Evolutionary conservation across 2,329 filamentous ascomycete species (phyloP).

Genomic region (Talaromyces marneffei): DNA sequence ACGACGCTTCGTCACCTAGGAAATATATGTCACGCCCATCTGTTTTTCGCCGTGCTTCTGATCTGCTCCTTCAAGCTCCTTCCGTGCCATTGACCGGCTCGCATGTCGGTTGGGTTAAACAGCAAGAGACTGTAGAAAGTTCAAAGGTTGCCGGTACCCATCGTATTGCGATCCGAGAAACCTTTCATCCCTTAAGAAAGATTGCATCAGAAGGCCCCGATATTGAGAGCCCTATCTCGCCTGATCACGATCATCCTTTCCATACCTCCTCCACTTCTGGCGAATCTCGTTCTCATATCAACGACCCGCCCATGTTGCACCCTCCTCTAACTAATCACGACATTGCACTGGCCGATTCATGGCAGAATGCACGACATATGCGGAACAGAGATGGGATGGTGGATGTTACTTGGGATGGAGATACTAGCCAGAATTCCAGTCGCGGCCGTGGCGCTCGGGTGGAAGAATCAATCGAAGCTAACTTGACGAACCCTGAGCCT

Average conservation of each 20-base stretch:
- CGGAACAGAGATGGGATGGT: constrained; percentile 22
- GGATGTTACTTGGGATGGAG: constrained; percentile 21
- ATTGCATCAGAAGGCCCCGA: constrained; percentile 22
- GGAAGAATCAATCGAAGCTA: constrained; percentile 60
- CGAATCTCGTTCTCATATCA: constrained; percentile 21
- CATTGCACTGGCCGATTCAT: constrained; percentile 17
- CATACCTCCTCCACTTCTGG: constrained; percentile 24
- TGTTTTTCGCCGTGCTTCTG: constrained; percentile 19
- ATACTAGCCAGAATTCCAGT: constrained; percentile 36
- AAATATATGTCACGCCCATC: constrained; percentile 16
- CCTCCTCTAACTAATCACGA: constrained; percentile 18
- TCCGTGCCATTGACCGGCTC: constrained; percentile 25
- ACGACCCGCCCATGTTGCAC: constrained; percentile 20
- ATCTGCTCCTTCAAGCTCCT: constrained; percentile 22
- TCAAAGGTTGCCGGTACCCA: constrained; percentile 15
- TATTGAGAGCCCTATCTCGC: constrained; percentile 15
- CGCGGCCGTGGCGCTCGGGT: constrained; percentile 44
- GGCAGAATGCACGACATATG: constrained; percentile 17
- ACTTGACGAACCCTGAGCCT: constrained; percentile 53
- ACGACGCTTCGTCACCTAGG: constrained; percentile 19
- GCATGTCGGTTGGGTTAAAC: constrained; percentile 22
- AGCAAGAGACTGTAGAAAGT: constrained; percentile 20
- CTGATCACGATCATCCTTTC: constrained; percentile 19
- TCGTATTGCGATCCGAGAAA: constrained; percentile 17
- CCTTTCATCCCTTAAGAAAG: constrained; percentile 20